Conservation (phyloP, 257 asterid species). For the Nicotiana attenuata region DNA sequence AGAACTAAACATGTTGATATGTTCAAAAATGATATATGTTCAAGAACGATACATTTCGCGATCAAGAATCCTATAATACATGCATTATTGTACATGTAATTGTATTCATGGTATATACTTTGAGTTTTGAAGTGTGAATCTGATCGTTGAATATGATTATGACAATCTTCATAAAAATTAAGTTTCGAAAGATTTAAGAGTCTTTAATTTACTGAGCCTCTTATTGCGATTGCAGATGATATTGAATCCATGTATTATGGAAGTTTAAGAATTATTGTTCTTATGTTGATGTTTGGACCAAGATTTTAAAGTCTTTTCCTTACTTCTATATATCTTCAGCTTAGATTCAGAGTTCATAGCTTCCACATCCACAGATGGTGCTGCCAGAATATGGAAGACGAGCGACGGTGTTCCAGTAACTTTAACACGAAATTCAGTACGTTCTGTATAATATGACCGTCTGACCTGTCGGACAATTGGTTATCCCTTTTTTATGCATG, state of each 20-base stretch:
- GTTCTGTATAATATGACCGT: too few relatives aligned
- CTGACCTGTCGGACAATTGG: not conserved
- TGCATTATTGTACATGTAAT: not conserved
- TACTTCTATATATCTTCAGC: slow-evolving; percentile 30
- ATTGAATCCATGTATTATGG: not conserved
- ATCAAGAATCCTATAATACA: not conserved
- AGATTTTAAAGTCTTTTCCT: not conserved
- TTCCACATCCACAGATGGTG: slow-evolving; percentile 53
- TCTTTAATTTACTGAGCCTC: not conserved
- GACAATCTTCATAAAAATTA: not conserved
- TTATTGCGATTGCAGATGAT: not conserved
- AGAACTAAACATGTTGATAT: not conserved
- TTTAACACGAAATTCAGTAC: slow-evolving; percentile 68
- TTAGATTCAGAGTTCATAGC: slow-evolving; percentile 52
- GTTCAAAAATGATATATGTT: not conserved
- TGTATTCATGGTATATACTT: not conserved
- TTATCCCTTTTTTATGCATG: not conserved
- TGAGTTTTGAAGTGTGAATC: not conserved
- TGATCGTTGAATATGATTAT: not conserved
- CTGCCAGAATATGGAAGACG: slow-evolving; percentile 69
- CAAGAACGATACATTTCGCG: not conserved
- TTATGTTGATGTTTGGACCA: not conserved
- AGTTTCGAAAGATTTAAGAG: not conserved
- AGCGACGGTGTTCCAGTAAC: slow-evolving; percentile 77
- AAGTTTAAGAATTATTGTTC: not conserved